Percentiles rank a stretch among this genome's conserved stretches.
Conservation (phyloP, 73 alveolate genomes). For the Tetrahymena borealis region DNA sequence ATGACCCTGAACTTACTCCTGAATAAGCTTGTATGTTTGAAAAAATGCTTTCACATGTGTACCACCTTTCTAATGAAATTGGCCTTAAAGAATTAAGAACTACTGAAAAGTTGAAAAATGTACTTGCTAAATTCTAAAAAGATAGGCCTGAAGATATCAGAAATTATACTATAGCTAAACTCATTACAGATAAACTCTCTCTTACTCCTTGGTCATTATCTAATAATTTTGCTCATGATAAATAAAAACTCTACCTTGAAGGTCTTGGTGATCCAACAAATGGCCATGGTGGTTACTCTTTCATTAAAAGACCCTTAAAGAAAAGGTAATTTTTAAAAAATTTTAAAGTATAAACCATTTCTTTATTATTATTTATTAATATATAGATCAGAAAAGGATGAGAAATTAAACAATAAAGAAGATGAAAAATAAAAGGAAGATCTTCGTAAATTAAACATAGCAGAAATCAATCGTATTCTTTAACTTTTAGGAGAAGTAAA, state of each 20-base stretch:
- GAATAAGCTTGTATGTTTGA: conserved; percentile 94
- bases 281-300: conserved; percentile 96
- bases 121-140: conserved; percentile 86
- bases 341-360: not conserved
- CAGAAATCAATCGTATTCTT: not conserved
- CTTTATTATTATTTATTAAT: not conserved
- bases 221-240: conserved; percentile 61
- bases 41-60: conserved; percentile 57
- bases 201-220: conserved; percentile 96
- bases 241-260: conserved; percentile 88
- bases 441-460: not conserved
- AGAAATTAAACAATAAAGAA: not conserved
- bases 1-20: conserved; percentile 65
- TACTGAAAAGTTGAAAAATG: conserved; percentile 78
- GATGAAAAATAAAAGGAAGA: not conserved
- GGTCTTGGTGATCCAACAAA: conserved; percentile 97
- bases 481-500: not conserved
- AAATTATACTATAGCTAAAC: conserved; percentile 58
- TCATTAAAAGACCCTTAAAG: conserved; percentile 86
- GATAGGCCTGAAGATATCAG: conserved; percentile 37
- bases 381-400: not conserved
- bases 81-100: conserved; percentile 86
- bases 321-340: not conserved
- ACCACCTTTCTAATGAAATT: conserved; percentile 33
- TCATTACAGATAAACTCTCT: conserved; percentile 92